Conservation (phyloP, 2,329 filamentous ascomycete species). For the Graphiopsis chlorocephala region DNA sequence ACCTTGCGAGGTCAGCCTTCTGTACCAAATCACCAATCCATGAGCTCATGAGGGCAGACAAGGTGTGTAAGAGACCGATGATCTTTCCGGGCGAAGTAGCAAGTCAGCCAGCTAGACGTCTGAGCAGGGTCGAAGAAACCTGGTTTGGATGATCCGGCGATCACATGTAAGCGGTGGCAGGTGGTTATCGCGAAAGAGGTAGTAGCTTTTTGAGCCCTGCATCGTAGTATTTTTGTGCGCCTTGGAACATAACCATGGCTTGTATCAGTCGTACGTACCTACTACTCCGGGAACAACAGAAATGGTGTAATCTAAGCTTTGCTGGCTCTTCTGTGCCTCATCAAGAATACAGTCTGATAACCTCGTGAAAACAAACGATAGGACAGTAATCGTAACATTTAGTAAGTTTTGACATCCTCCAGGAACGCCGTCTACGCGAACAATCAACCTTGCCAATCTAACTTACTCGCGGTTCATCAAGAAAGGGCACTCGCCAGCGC, state of each 20-base stretch:
- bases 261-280: background rate
- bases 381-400: background rate
- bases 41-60: background rate
- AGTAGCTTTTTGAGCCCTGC: background rate
- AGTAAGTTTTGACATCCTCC: background rate
- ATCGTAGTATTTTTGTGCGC: background rate
- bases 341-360: too few species aligned
- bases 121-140: background rate
- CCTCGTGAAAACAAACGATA: background rate
- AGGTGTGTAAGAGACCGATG: background rate
- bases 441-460: background rate
- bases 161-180: background rate
- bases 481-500: constrained; percentile 34
- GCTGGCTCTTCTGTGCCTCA: background rate
- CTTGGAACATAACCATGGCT: background rate
- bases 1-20: too few species aligned
- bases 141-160: background rate
- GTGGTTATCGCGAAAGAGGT: background rate
- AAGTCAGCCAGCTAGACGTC: background rate
- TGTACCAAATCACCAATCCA: too few species aligned
- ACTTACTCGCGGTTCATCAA: constrained; percentile 39
- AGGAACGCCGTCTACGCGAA: background rate
- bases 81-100: background rate
- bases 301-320: background rate
- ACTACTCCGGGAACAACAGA: background rate